Evolutionary conservation across 2,329 filamentous ascomycete genomes (phyloP).

Genomic region (Botryotinia calthae): DNA sequence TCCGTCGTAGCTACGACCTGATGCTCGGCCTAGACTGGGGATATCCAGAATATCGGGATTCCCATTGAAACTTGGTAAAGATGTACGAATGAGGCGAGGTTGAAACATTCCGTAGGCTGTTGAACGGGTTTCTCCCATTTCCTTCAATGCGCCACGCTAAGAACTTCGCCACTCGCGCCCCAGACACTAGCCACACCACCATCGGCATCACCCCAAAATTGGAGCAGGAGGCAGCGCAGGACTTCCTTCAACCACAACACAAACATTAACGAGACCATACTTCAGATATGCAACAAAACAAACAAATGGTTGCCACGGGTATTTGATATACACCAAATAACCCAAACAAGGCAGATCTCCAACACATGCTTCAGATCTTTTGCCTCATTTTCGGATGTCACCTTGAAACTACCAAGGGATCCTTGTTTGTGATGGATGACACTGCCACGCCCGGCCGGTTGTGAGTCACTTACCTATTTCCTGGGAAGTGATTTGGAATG

Average conservation of each 20-base stretch:
- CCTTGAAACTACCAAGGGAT: not conserved
- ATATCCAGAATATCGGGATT: not conserved
- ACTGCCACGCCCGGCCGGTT: constrained; percentile 6
- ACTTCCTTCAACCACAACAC: not conserved
- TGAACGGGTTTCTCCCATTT: not conserved
- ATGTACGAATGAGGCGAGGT: not conserved
- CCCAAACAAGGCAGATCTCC: not conserved
- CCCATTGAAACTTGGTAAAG: not conserved
- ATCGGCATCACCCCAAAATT: not conserved
- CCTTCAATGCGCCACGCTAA: constrained; percentile 1
- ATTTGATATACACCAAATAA: not conserved
- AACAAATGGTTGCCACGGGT: not conserved
- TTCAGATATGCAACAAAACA: constrained; percentile 6
- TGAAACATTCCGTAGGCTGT: not conserved
- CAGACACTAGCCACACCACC: not conserved
- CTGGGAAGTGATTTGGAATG: not conserved
- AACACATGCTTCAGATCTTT: constrained; percentile 2
- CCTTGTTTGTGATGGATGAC: not conserved
- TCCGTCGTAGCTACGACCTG: not conserved
- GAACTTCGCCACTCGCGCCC: not conserved
- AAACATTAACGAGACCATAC: not conserved
- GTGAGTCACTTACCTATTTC: not conserved
- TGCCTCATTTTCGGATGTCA: not conserved
- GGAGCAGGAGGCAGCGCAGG: not conserved
- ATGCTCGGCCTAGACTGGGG: not conserved